Evolutionary conservation across 225 moss, liverwort and hornwort species (phyloP), one percentile per base, ranked within the genome.

Genomic region (Physcomitrium patens): DNA sequence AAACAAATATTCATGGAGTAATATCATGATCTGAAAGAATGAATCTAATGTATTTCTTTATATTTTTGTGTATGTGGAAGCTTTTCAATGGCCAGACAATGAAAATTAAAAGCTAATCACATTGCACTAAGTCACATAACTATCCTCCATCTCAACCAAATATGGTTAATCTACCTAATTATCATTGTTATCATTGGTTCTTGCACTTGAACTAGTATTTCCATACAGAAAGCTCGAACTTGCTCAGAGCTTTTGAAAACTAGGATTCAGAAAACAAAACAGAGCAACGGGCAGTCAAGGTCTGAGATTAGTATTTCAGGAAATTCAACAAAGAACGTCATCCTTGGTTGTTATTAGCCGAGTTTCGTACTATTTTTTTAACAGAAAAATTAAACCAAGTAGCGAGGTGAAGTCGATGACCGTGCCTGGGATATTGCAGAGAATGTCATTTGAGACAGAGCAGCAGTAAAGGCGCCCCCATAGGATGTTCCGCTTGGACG

Each of bases 381-480:
- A 69, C 2, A 58, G n/a, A 64, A 53, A 28, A 74, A 44, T 61
- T 17, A 49, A 4, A 49, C 10, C 13, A 10, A 54, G 10, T 59
- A 60, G 60, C 8, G 54, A 43, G 47, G 42, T 43, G 18, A 63
- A 47, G 63, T 20, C 9, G 43, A 64, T 2, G 49, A 62, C 18
- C 65, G 74, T 87, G 71, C 89, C 89, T 96, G 92, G 22, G 91
- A 81, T 78, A 94, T 86, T 17, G 96, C 87, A 54, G 96, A 96
- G 77, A 96, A 96, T 10, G 91, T 94, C 78, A 96, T 86, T 63
- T 96, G 96, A 19, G 92, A 96, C 17, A 96, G 77, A 46, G 92
- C 88, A 56, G 96, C 96, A 53, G 96, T 96, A 61, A 88, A 91
- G 54, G 94, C 94, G 13, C 96, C 96, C 23, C 96, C 91, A 62